Percentiles rank a stretch among this genome's conserved stretches.
These are phyloP conservation scores for Chlorophyllum brunneum DNA, from an alignment of 768 basidiomycete genomes.

Conservation along the genomic window DNA sequence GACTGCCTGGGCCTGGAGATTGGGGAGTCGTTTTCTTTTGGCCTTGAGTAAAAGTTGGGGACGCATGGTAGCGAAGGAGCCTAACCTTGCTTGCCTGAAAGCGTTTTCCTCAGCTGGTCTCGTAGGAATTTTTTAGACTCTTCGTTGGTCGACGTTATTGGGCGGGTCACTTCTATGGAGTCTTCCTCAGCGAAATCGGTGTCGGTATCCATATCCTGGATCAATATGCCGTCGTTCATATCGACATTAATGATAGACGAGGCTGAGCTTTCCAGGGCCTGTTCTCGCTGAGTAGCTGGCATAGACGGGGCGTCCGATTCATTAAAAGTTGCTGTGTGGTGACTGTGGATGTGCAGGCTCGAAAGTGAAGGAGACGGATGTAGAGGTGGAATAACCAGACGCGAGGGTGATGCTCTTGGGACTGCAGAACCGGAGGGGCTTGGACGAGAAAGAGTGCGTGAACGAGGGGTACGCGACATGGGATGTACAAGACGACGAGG, in stretches of 20 bases:
- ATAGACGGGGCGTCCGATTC: conserved; percentile 24
- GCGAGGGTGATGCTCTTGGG: conserved; percentile 41
- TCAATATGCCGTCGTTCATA: conserved; percentile 61
- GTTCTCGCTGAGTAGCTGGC: conserved; percentile 21
- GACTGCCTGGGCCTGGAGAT: conserved; percentile 28
- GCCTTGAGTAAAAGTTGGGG: conserved; percentile 7
- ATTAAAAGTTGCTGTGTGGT: conserved; percentile 31
- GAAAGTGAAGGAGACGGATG: conserved; percentile 55
- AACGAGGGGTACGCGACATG: conserved; percentile 30
- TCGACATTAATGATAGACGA: conserved; percentile 71
- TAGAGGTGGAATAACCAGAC: conserved; percentile 49
- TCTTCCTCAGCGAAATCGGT: conserved; percentile 61
- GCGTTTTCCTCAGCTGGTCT: conserved; percentile 67
- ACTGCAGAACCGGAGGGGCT: conserved; percentile 21
- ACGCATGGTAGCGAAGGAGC: background rate
- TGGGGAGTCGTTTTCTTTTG: conserved; percentile 26
- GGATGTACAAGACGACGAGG: background rate
- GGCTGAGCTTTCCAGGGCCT: conserved; percentile 56
- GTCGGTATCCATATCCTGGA: conserved; percentile 68
- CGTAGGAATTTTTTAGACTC: conserved; percentile 62
- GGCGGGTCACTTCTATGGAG: conserved; percentile 38
- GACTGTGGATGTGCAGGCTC: conserved; percentile 52
- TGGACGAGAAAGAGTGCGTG: conserved; percentile 42
- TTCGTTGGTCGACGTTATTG: conserved; percentile 37
- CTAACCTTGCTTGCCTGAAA: conserved; percentile 48